Percentiles rank a stretch among this genome's conserved stretches.
phyloP scores from a whole-genome alignment of 768 basidiomycete species.

The Calocybe cyanea region DNA sequence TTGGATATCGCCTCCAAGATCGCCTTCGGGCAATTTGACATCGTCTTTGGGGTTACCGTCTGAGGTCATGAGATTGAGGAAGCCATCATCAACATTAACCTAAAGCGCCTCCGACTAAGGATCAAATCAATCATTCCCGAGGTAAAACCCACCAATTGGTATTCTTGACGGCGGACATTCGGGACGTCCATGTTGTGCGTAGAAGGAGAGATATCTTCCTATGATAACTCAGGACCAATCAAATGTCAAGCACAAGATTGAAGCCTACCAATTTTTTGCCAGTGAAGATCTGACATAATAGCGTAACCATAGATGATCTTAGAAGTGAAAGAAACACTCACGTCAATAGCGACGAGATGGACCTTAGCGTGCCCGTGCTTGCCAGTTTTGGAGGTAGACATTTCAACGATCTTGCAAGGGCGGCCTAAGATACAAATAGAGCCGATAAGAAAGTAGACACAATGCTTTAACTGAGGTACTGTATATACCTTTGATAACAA shows the following conservation, averaged over 20 bases:
- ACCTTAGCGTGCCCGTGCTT: conserved; percentile 99
- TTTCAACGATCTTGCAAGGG: conserved; percentile 98
- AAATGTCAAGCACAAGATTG: neutral
- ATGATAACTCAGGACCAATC: conserved; percentile 15
- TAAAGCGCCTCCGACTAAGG: conserved; percentile 21
- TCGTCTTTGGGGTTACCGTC: conserved; percentile 89
- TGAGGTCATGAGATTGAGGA: conserved; percentile 87
- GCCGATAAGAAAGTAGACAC: conserved; percentile 5
- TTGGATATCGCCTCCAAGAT: conserved; percentile 71
- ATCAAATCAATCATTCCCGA: conserved; percentile 9
- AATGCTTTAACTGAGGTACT: conserved; percentile 1
- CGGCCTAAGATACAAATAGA: conserved; percentile 43
- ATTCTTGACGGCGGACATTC: conserved; percentile 88
- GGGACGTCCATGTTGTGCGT: conserved; percentile 99
- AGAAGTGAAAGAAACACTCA: conserved; percentile 39
- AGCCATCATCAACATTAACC: conserved; percentile 91
- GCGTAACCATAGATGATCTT: conserved; percentile 11
- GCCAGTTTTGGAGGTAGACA: conserved; percentile 99
- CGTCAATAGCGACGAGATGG: conserved; percentile 95
- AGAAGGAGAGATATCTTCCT: conserved; percentile 94
- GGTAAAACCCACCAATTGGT: conserved; percentile 65
- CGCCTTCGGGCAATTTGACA: conserved; percentile 86
- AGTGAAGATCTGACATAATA: conserved; percentile 82
- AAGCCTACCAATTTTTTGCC: conserved; percentile 87
- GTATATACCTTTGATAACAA: conserved; percentile 83